phyloP scores from a whole-genome alignment of 169 alveolate species.

The Plasmodium gallinaceum region DNA sequence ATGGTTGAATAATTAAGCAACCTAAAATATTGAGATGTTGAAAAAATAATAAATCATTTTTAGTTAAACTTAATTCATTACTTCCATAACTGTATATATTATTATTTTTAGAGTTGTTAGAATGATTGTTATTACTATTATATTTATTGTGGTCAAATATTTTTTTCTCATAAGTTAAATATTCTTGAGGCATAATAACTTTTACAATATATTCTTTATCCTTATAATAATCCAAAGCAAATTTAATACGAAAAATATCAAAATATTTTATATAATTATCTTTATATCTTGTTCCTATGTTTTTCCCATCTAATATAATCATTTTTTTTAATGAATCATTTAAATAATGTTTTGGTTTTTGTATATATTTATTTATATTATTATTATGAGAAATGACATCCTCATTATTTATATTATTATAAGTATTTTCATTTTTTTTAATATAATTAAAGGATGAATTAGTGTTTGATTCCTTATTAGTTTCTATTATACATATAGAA shows the following conservation, averaged over 20 bases:
- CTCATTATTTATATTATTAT: background rate
- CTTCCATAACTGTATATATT: background rate
- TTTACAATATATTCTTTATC: conserved; percentile 26
- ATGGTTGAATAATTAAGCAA: conserved; percentile 38
- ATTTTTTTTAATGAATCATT: conserved; percentile 1
- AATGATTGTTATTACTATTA: background rate
- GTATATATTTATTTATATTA: background rate
- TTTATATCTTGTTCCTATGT: conserved; percentile 54
- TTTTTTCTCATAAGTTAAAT: conserved; percentile 5
- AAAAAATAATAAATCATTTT: conserved; percentile 32
- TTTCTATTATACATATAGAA: background rate
- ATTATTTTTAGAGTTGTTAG: background rate
- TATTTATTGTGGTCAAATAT: background rate
- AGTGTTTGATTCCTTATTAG: background rate
- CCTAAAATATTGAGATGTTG: conserved; percentile 39
- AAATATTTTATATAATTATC: conserved; percentile 55
- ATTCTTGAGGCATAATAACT: conserved; percentile 42
- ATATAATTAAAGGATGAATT: background rate
- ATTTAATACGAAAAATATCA: conserved; percentile 43
- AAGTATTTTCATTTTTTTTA: background rate
- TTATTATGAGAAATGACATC: background rate
- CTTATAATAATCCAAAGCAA: conserved; percentile 37
- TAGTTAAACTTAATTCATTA: conserved; percentile 16
- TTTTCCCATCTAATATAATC: conserved; percentile 48
- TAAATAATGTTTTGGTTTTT: background rate